Conservation (phyloP, 1,284 basidiomycete genomes). For the Flammula alnicola region DNA sequence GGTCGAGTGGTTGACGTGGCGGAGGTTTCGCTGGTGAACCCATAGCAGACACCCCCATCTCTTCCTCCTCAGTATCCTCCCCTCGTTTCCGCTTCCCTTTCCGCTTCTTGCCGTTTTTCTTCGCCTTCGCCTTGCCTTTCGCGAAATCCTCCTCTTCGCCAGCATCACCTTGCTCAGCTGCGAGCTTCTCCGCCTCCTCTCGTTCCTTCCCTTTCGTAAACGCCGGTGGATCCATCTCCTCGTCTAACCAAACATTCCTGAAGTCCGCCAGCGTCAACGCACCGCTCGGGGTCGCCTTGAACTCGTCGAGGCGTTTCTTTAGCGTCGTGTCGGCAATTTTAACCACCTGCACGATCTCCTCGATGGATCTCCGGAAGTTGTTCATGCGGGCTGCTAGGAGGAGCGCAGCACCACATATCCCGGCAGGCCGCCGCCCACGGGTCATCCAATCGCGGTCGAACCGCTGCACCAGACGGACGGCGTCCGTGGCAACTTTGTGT, state of each 20-base stretch:
- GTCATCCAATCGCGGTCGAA: conserved; percentile 99
- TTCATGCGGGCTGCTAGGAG: conserved; percentile 98
- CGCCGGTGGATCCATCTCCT: conserved; percentile 90
- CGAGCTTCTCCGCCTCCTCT: conserved; percentile 63
- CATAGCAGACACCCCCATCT: conserved; percentile 18
- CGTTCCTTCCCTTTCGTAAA: conserved; percentile 78
- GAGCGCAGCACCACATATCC: conserved; percentile 96
- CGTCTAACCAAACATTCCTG: conserved; percentile 89
- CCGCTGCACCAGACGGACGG: conserved; percentile 90
- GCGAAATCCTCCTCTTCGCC: conserved; percentile 46
- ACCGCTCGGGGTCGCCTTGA: conserved; percentile 88
- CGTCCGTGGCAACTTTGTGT: conserved; percentile 90
- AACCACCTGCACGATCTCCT: conserved; percentile 97
- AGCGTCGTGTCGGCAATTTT: conserved; percentile 97
- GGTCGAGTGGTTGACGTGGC: conserved; percentile 43
- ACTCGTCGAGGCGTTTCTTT: conserved; percentile 95
- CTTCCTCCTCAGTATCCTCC: conserved; percentile 46
- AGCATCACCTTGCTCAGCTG: conserved; percentile 41
- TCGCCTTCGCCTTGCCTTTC: conserved; percentile 33
- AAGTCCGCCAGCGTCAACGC: conserved; percentile 91
- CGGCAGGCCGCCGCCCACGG: conserved; percentile 92
- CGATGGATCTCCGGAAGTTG: conserved; percentile 90
- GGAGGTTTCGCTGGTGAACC: conserved; percentile 12
- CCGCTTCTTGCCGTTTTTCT: conserved; percentile 46
- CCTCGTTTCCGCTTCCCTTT: conserved; percentile 33